Conservation (phyloP, 768 basidiomycete species). For the Naganishia onofrii region DNA sequence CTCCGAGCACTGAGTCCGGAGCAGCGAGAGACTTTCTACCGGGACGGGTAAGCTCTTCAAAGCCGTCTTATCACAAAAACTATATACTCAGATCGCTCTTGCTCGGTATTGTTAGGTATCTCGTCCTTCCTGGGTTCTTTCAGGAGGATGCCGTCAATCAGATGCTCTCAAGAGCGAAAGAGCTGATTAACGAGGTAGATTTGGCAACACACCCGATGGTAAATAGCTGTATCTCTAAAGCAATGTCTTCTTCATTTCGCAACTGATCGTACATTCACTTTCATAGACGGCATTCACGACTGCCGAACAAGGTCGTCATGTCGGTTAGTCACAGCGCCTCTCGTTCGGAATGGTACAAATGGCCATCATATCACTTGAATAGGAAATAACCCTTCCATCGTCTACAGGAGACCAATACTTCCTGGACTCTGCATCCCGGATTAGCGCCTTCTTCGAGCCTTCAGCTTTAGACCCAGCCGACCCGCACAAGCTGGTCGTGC, state of each 20-base stretch:
- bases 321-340: slow-evolving; percentile 31
- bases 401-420: slow-evolving; percentile 85
- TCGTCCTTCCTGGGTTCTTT: slow-evolving; percentile 74
- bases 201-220: slow-evolving; percentile 78
- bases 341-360: too few relatives aligned
- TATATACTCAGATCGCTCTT: neutral
- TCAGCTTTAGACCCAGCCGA: slow-evolving; percentile 66
- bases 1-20: neutral
- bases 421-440: slow-evolving; percentile 85
- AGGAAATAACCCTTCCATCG: slow-evolving; percentile 54
- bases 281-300: slow-evolving; percentile 84
- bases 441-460: slow-evolving; percentile 90
- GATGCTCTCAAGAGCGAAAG: slow-evolving; percentile 68
- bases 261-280: neutral
- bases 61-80: neutral
- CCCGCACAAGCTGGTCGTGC: slow-evolving; percentile 63
- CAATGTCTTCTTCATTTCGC: neutral
- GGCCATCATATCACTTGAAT: neutral
- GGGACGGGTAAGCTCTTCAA: slow-evolving; percentile 4
- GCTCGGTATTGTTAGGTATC: slow-evolving; percentile 61
- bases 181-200: slow-evolving; percentile 74
- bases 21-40: slow-evolving; percentile 11
- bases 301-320: slow-evolving; percentile 52
- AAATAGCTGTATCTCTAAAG: slow-evolving; percentile 36
- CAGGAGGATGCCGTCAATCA: slow-evolving; percentile 59